Percentiles rank a stretch among this genome's conserved stretches.
Conservation (phyloP, 2,329 filamentous ascomycete genomes). For the Ophiostoma sp. region DNA sequence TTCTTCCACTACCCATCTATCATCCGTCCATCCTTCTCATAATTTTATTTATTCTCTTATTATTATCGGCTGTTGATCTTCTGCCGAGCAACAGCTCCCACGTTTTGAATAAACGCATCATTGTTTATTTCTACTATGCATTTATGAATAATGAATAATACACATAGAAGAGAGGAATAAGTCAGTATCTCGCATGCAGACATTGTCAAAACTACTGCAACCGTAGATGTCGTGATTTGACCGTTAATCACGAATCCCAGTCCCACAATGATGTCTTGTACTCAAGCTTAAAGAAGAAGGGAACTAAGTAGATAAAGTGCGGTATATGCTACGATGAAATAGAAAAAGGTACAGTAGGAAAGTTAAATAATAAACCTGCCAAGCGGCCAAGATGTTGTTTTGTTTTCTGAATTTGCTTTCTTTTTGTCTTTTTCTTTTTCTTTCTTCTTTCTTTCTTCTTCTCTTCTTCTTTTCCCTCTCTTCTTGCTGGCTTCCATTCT, state of each 20-base stretch:
- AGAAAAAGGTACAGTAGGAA: not conserved
- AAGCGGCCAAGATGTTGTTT: not conserved
- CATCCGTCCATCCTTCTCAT: not conserved
- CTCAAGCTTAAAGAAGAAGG: not conserved
- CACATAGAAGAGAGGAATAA: not conserved
- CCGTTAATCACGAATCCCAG: not conserved
- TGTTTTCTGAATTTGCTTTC: not conserved
- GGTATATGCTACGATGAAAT: too few species aligned
- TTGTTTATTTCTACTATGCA: too few species aligned
- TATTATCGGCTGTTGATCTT: too few species aligned
- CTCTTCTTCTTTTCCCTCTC: not conserved
- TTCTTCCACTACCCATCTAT: not conserved
- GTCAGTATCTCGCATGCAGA: too few species aligned
- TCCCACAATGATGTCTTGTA: not conserved
- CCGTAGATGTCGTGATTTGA: slow-evolving; percentile 10
- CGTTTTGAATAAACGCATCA: not conserved
- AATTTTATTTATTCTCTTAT: not conserved
- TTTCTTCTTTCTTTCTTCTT: not conserved
- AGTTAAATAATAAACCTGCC: not conserved
- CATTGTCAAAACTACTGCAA: too few species aligned
- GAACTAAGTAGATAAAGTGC: not conserved
- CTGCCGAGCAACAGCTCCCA: not conserved
- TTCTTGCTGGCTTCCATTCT: too few species aligned
- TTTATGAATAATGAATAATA: not conserved
- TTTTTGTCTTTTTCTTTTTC: not conserved